These are phyloP conservation scores for Setaria viridis DNA, from an alignment of 202 grass and related monocot genomes.

Conservation along the genomic window DNA sequence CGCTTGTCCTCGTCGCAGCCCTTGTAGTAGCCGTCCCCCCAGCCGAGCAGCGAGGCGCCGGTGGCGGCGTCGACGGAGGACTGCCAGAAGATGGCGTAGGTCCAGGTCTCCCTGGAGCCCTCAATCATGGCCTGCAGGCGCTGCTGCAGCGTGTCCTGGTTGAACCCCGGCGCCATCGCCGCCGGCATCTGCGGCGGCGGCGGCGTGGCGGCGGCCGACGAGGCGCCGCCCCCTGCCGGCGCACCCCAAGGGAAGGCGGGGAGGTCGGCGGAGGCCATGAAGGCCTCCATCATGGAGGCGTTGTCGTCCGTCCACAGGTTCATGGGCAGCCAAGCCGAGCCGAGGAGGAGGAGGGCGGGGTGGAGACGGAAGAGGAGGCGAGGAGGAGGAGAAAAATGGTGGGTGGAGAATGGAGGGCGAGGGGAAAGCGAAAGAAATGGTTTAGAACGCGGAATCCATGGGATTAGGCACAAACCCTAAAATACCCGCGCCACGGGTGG, in stretches of 20 bases:
- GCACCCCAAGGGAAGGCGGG: slow-evolving; percentile 57
- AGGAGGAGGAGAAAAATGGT: neutral
- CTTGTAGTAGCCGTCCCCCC: slow-evolving; percentile 98
- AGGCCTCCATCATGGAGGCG: slow-evolving; percentile 97
- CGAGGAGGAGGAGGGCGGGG: neutral
- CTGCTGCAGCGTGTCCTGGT: slow-evolving; percentile 79
- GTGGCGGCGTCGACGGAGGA: slow-evolving; percentile 58
- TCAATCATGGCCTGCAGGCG: slow-evolving; percentile 85
- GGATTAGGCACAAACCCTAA: slow-evolving; percentile 1
- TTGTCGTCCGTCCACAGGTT: slow-evolving; percentile 89
- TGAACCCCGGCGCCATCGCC: slow-evolving; percentile 45
- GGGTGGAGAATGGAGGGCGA: slow-evolving; percentile 28
- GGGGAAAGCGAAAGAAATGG: slow-evolving; percentile 22
- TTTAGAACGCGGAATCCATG: slow-evolving; percentile 34
- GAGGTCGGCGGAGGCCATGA: slow-evolving; percentile 81
- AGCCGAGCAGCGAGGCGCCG: slow-evolving; percentile 68
- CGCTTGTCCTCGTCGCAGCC: slow-evolving; percentile 81
- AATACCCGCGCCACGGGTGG: neutral
- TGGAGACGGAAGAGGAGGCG: neutral
- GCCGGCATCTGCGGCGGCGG: slow-evolving; percentile 18
- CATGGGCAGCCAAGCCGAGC: slow-evolving; percentile 52
- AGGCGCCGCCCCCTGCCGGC: neutral
- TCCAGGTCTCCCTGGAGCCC: slow-evolving; percentile 69
- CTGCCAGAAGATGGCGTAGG: slow-evolving; percentile 98
- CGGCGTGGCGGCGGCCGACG: slow-evolving; percentile 2